Conservation (phyloP, 1,284 basidiomycete species). For the Fomitopsis palustris region DNA sequence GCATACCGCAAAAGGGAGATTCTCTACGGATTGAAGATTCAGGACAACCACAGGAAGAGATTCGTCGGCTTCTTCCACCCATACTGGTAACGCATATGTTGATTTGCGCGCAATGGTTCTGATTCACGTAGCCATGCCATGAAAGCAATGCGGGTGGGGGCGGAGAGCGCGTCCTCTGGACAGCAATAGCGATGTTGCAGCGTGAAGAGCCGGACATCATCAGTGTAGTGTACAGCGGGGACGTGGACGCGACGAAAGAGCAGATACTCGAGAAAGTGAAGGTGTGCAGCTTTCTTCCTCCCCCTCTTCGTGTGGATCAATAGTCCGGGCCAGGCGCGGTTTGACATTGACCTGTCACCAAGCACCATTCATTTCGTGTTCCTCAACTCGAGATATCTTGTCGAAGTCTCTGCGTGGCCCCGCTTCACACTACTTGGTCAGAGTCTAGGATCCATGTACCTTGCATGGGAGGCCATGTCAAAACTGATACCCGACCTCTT, state of each 20-base stretch:
- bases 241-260: slow-evolving; percentile 74
- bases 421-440: slow-evolving; percentile 91
- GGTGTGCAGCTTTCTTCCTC: slow-evolving; percentile 38
- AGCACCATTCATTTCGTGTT: slow-evolving; percentile 75
- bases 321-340: slow-evolving; percentile 57
- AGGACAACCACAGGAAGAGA: slow-evolving; percentile 25
- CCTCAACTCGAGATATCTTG: slow-evolving; percentile 63
- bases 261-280: slow-evolving; percentile 83
- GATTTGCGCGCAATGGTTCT: slow-evolving; percentile 15
- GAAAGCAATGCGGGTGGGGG: slow-evolving; percentile 96
- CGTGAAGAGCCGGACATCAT: slow-evolving; percentile 66
- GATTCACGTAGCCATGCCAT: slow-evolving; percentile 32
- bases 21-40: slow-evolving; percentile 7
- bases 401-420: slow-evolving; percentile 85
- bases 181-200: slow-evolving; percentile 82
- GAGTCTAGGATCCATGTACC: slow-evolving; percentile 80
- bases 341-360: slow-evolving; percentile 75
- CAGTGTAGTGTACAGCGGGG: slow-evolving; percentile 91
- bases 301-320: not conserved
- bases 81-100: slow-evolving; percentile 69
- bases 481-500: slow-evolving; percentile 83
- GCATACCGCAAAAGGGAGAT: not conserved
- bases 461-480: slow-evolving; percentile 81
- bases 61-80: slow-evolving; percentile 93
- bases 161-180: slow-evolving; percentile 95